Conservation (phyloP, 768 basidiomycete genomes). For the Boletus coccyginus region DNA sequence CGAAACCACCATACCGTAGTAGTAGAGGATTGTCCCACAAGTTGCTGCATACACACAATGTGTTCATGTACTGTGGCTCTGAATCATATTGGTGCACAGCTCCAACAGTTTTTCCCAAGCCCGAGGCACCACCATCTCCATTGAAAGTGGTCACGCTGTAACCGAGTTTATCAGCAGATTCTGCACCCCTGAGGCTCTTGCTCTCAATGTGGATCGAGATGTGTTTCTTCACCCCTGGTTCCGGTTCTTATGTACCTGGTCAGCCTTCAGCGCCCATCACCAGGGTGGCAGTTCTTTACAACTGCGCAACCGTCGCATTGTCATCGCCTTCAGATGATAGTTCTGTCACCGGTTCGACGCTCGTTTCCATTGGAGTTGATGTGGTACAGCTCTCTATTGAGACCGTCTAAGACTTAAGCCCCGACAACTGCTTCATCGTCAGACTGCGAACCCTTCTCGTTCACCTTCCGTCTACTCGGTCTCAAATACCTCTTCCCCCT, state of each 20-base stretch:
- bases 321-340: neutral
- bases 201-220: neutral
- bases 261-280: neutral
- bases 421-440: neutral
- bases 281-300: neutral
- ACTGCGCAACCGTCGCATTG: neutral
- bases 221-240: neutral
- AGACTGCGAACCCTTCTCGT: neutral
- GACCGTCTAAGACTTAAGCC: slow-evolving; percentile 7
- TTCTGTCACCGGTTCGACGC: no score
- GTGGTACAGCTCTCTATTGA: slow-evolving; percentile 1
- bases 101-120: neutral
- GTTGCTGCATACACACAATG: neutral
- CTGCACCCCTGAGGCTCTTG: no score
- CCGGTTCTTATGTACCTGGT: neutral
- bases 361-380: neutral
- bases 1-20: neutral
- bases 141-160: neutral
- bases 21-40: neutral
- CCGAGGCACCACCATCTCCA: neutral
- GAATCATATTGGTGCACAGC: neutral
- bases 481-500: neutral
- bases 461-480: neutral
- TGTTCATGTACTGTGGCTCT: neutral
- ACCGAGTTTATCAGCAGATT: neutral